phyloP scores from a whole-genome alignment of 495 filamentous ascomycete genomes.

The Lasiosphaeria ovina region DNA sequence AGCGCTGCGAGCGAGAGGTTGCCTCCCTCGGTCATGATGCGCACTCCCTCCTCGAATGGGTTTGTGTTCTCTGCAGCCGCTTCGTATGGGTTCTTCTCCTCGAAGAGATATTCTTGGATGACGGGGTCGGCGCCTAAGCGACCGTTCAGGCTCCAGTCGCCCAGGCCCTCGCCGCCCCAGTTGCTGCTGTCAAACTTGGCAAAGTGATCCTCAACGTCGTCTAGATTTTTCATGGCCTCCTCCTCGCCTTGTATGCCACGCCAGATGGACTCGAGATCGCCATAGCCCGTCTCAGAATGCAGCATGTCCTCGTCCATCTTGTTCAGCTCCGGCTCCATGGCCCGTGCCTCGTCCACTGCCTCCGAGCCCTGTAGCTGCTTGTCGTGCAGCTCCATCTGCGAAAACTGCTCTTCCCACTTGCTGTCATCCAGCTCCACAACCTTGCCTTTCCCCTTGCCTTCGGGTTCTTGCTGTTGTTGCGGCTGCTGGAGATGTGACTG shows the following conservation, averaged over 20 bases:
- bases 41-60: conserved; percentile 85
- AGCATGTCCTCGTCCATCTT: conserved; percentile 66
- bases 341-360: conserved; percentile 60
- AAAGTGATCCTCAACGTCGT: conserved; percentile 57
- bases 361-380: conserved; percentile 42
- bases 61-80: conserved; percentile 43
- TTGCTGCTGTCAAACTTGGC: conserved; percentile 66
- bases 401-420: conserved; percentile 95
- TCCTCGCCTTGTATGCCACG: conserved; percentile 80
- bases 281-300: conserved; percentile 60
- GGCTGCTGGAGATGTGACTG: conserved; percentile 42
- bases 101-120: conserved; percentile 88
- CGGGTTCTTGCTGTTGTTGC: conserved; percentile 35
- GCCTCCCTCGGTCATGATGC: conserved; percentile 86
- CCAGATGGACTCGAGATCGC: conserved; percentile 90
- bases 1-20: conserved; percentile 92
- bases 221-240: conserved; percentile 64
- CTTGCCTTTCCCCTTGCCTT: conserved; percentile 82
- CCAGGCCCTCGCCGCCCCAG: conserved; percentile 68
- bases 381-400: conserved; percentile 75
- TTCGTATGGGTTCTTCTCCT: conserved; percentile 83
- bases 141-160: conserved; percentile 48
- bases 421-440: conserved; percentile 91
- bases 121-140: conserved; percentile 61
- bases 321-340: conserved; percentile 86